These are phyloP conservation scores for Melampsora larici-populina DNA, from an alignment of 1,284 basidiomycete species.

Conservation along the genomic window DNA sequence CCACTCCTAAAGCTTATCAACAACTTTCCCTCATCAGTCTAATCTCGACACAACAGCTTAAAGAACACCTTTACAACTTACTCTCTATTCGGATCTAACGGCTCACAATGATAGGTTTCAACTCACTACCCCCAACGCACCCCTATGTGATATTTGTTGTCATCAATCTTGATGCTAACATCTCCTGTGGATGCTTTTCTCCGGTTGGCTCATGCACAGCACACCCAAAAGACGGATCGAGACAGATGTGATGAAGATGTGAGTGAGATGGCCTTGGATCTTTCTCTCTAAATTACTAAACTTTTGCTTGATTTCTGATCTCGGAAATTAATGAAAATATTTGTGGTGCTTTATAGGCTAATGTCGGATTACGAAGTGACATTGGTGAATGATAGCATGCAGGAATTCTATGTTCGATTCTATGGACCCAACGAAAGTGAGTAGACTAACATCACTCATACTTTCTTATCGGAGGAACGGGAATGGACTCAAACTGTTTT, in stretches of 20 bases:
- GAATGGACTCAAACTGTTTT: slow-evolving; percentile 5
- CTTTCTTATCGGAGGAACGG: slow-evolving; percentile 45
- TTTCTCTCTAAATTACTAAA: slow-evolving; percentile 40
- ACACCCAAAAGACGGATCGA: slow-evolving; percentile 89
- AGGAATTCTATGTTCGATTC: slow-evolving; percentile 97
- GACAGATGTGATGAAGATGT: slow-evolving; percentile 99
- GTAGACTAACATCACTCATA: slow-evolving; percentile 25
- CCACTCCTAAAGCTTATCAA: no score
- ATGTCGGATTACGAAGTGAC: slow-evolving; percentile 97
- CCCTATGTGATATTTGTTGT: no score
- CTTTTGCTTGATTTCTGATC: no score
- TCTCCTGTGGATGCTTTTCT: neutral
- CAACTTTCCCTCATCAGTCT: no score
- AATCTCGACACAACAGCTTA: no score
- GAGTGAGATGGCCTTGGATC: slow-evolving; percentile 52
- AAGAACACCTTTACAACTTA: no score
- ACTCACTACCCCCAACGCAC: no score
- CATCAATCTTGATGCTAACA: no score
- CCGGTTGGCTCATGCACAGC: slow-evolving; percentile 55
- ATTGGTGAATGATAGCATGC: slow-evolving; percentile 97
- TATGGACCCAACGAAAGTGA: slow-evolving; percentile 88
- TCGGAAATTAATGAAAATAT: neutral
- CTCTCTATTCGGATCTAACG: no score
- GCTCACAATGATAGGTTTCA: no score
- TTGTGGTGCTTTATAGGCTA: slow-evolving; percentile 60